Evolutionary conservation across 2,329 filamentous ascomycete genomes (phyloP), one percentile per base, ranked within the genome.

Genomic region (Escovopsis sp.): DNA sequence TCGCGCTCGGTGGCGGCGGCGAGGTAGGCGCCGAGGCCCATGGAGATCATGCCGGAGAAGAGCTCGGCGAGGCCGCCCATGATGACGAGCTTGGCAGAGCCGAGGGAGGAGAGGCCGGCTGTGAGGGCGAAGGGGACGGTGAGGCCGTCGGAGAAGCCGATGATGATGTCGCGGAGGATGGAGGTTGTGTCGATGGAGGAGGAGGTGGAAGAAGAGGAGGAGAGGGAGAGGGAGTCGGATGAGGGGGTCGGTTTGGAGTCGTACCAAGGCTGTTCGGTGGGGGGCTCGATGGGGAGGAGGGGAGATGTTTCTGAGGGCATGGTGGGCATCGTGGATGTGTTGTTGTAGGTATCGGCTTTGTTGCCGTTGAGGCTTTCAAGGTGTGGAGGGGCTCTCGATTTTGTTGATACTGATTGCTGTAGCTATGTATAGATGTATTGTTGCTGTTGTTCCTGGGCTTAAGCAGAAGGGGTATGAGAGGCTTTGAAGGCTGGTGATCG

Each of bases 61-160:
- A 86, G 66, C 60, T 86, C 80, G 4, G 80, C 80, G 21, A 83
- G 61, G 6, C 80, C 80, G 35, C 76, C 80, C 43, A 79, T 72
- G 39, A 88, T 72, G 43, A 80, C 76, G 4, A 79, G 68, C 33
- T 65, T 68, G 23, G 73, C 75, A 50, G 72, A 65, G n/a, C 75
- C 75, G 31, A 80, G 60, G 34, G 67, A 68, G 2, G 72, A 76
- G 2, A 87, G 63, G 12, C 81, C 81, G 0, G 82, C 81, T 0
- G 79, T 85, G 27, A 87, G 62, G 13, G 81, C 81, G 45, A 87
- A 87, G 0, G 81, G 81, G 0, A 87, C 81, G 0, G 81, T 87
- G 45, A 87, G 65, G 13, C 81, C 81, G 49, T 87, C 81, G 1
- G 80, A 77, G 45, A 86, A 75, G 35, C 81, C 81, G 45, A 87